These are phyloP conservation scores for Setaria viridis DNA, from an alignment of 202 grass and related monocot species.

Conservation along the genomic window DNA sequence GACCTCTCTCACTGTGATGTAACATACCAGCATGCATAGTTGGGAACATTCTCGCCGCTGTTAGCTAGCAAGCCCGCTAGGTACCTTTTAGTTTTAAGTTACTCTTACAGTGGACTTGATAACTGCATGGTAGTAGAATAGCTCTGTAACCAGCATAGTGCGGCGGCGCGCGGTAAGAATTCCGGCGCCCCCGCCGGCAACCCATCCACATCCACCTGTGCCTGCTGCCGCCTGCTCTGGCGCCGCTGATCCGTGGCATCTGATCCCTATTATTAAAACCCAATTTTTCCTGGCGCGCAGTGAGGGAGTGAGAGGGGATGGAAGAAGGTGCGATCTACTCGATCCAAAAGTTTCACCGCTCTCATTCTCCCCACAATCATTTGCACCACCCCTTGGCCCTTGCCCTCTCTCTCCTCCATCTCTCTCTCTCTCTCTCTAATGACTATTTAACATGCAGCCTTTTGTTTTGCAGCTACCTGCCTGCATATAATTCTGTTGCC, in stretches of 20 bases:
- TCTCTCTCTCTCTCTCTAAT: slow-evolving; percentile 43
- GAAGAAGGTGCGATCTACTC: slow-evolving; percentile 47
- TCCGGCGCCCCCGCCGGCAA: neutral
- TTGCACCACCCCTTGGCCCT: slow-evolving; percentile 27
- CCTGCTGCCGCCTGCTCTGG: neutral
- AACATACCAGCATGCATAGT: neutral
- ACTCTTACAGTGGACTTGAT: neutral
- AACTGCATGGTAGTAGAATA: neutral
- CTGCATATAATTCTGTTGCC: slow-evolving; percentile 80
- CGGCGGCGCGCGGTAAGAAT: slow-evolving; percentile 36
- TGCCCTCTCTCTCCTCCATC: neutral
- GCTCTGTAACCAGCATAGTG: neutral
- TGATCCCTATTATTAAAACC: slow-evolving; percentile 3
- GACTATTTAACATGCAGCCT: slow-evolving; percentile 61
- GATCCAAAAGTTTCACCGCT: slow-evolving; percentile 57
- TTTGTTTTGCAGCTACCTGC: slow-evolving; percentile 53
- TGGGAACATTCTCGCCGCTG: slow-evolving; percentile 40
- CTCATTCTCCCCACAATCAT: slow-evolving; percentile 50
- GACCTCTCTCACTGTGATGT: neutral
- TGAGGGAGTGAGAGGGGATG: neutral
- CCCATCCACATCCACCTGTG: slow-evolving; percentile 7
- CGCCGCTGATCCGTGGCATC: slow-evolving; percentile 38
- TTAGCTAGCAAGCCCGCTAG: neutral
- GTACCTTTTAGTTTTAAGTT: neutral
- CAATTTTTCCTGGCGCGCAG: neutral